Evolutionary conservation across 2,329 filamentous ascomycete genomes (phyloP).

Genomic region (Tothia fuscella): DNA sequence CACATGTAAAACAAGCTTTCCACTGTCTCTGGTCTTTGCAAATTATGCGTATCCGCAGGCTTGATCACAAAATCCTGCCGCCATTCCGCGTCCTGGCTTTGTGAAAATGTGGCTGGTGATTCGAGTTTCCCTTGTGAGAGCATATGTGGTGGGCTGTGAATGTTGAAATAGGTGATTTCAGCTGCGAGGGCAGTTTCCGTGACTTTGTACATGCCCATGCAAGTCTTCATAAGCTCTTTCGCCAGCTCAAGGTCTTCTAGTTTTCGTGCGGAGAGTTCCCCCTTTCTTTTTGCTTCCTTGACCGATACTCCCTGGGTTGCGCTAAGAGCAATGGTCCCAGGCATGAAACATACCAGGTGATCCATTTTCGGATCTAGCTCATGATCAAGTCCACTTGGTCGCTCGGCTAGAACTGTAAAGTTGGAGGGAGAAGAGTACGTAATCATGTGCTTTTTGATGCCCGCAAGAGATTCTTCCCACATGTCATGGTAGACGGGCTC

Average conservation of each 20-base stretch:
- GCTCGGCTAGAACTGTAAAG: conserved; percentile 83
- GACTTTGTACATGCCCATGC: conserved; percentile 92
- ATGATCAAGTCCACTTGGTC: conserved; percentile 57
- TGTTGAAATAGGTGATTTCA: conserved; percentile 86
- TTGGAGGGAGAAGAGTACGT: conserved; percentile 72
- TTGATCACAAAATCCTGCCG: conserved; percentile 71
- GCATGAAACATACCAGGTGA: conserved; percentile 94
- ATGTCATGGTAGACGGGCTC: conserved; percentile 81
- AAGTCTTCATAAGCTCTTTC: conserved; percentile 86
- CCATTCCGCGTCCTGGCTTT: conserved; percentile 49
- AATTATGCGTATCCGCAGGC: conserved; percentile 73
- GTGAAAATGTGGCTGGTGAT: conserved; percentile 27
- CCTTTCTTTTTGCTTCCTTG: conserved; percentile 57
- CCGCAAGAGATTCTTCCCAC: conserved; percentile 78
- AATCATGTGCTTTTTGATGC: conserved; percentile 82
- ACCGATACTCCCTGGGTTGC: conserved; percentile 70
- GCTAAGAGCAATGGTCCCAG: conserved; percentile 83
- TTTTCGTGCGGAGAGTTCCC: conserved; percentile 62
- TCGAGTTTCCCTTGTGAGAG: conserved; percentile 41
- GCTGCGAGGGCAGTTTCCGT: conserved; percentile 85
- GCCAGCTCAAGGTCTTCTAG: conserved; percentile 82
- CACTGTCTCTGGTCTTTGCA: conserved; percentile 93
- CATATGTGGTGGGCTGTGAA: conserved; percentile 55
- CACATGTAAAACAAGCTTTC: conserved; percentile 98
- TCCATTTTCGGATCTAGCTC: conserved; percentile 84